Conservation (phyloP, 176 grass and related monocot genomes). For the Carex kokanica region DNA sequence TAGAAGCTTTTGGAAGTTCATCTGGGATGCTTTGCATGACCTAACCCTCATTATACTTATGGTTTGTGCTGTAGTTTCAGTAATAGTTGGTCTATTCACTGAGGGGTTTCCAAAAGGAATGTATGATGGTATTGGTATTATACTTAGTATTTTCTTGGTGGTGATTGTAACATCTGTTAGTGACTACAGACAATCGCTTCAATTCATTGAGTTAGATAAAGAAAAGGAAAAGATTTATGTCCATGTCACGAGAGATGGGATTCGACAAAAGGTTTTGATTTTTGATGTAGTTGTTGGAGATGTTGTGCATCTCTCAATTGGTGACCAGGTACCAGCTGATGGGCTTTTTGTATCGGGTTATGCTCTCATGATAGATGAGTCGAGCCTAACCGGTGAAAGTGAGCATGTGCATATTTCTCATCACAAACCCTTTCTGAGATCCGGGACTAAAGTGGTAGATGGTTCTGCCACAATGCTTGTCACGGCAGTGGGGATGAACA, state of each 20-base stretch:
- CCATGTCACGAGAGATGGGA: conserved; percentile 59
- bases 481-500: conserved; percentile 63
- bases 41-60: conserved; percentile 74
- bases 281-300: conserved; percentile 86
- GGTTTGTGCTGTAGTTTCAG: conserved; percentile 67
- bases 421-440: conserved; percentile 68
- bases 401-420: conserved; percentile 57
- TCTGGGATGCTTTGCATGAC: conserved; percentile 92
- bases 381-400: conserved; percentile 77
- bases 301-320: conserved; percentile 80
- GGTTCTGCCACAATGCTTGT: conserved; percentile 79
- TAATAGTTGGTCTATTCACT: conserved; percentile 60
- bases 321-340: conserved; percentile 82
- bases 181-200: conserved; percentile 75
- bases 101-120: conserved; percentile 87
- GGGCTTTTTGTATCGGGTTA: conserved; percentile 75
- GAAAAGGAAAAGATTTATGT: conserved; percentile 84
- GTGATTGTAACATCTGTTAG: conserved; percentile 82
- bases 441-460: conserved; percentile 79
- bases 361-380: conserved; percentile 77
- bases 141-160: conserved; percentile 82
- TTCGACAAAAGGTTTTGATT: conserved; percentile 55
- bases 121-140: conserved; percentile 79
- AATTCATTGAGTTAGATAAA: conserved; percentile 79
- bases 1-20: conserved; percentile 85